Evolutionary conservation across 2,329 filamentous ascomycete species (phyloP).

Genomic region (Cladobotryum protrusum): DNA sequence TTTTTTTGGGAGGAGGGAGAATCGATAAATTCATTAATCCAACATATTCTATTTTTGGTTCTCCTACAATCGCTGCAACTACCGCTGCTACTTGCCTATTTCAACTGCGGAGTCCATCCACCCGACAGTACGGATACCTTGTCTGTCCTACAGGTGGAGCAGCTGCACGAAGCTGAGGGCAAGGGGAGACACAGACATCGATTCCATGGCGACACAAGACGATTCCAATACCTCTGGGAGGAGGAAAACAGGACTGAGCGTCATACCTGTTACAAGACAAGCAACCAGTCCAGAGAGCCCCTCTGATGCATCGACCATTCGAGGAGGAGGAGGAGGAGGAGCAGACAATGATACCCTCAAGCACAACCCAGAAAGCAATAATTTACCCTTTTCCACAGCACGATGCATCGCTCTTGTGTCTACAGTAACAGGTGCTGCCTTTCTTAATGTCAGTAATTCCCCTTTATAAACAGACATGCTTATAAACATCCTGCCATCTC

Average conservation of each 20-base stretch:
- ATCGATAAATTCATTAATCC: too few relatives aligned
- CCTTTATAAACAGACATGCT: too few relatives aligned
- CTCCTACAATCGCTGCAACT: too few relatives aligned
- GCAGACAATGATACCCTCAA: slow-evolving; percentile 1
- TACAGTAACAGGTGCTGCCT: slow-evolving; percentile 49
- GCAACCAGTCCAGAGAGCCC: too few relatives aligned
- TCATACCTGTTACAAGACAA: neutral
- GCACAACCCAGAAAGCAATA: slow-evolving; percentile 18
- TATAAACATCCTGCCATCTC: too few relatives aligned
- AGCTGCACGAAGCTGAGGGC: neutral
- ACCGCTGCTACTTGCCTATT: too few relatives aligned
- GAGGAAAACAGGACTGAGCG: neutral
- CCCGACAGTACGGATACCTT: too few relatives aligned
- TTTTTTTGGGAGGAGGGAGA: too few relatives aligned
- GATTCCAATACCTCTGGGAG: neutral
- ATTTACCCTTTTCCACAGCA: slow-evolving; percentile 40
- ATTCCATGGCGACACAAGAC: neutral
- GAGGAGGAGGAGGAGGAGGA: neutral
- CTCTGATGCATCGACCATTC: too few relatives aligned
- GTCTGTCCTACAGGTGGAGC: neutral
- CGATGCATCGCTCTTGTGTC: slow-evolving; percentile 48
- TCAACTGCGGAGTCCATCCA: too few relatives aligned
- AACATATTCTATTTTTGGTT: too few relatives aligned
- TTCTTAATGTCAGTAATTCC: slow-evolving; percentile 41
- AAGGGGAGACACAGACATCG: neutral